A percentile compares a stretch with the other conserved stretches of the same genome.
Conservation (phyloP, 1,284 basidiomycete genomes). For the Ustilago cynodontis region DNA sequence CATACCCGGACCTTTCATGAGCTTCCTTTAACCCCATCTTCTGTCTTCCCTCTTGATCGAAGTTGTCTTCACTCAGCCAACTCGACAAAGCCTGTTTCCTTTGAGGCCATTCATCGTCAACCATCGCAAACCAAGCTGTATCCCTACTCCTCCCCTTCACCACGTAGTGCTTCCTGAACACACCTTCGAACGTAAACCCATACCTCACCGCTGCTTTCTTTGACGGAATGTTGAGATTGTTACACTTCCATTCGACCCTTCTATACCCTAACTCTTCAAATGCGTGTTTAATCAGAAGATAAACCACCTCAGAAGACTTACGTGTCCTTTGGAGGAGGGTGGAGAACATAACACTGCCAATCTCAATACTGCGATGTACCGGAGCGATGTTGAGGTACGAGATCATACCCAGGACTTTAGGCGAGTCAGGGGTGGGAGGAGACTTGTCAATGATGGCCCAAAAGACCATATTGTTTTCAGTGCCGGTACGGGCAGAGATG, state of each 20-base stretch:
- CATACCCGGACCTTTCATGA: slow-evolving; percentile 27
- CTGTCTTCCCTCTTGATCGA: slow-evolving; percentile 27
- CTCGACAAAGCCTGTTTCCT: slow-evolving; percentile 35
- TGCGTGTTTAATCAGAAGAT: slow-evolving; percentile 38
- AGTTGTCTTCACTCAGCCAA: slow-evolving; percentile 52
- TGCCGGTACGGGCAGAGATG: slow-evolving; percentile 9
- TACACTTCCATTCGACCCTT: slow-evolving; percentile 63
- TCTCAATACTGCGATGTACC: slow-evolving; percentile 45
- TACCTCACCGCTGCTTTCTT: slow-evolving; percentile 53
- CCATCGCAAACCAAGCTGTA: slow-evolving; percentile 57
- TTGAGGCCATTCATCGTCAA: slow-evolving; percentile 57
- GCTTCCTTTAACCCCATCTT: slow-evolving; percentile 32
- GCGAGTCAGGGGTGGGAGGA: not conserved
- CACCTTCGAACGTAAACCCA: slow-evolving; percentile 56
- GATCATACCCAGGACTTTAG: slow-evolving; percentile 28
- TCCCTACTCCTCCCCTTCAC: slow-evolving; percentile 55
- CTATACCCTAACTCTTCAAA: slow-evolving; percentile 48
- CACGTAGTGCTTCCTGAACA: slow-evolving; percentile 52
- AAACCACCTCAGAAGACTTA: slow-evolving; percentile 50
- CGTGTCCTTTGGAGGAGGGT: slow-evolving; percentile 42
- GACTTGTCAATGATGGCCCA: slow-evolving; percentile 39
- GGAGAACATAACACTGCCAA: slow-evolving; percentile 57
- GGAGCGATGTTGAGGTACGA: slow-evolving; percentile 37
- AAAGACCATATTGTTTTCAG: slow-evolving; percentile 41
- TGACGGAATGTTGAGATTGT: slow-evolving; percentile 49